These are phyloP conservation scores for Penicillium cinerascens DNA, from an alignment of 495 filamentous ascomycete species.

Conservation along the genomic window DNA sequence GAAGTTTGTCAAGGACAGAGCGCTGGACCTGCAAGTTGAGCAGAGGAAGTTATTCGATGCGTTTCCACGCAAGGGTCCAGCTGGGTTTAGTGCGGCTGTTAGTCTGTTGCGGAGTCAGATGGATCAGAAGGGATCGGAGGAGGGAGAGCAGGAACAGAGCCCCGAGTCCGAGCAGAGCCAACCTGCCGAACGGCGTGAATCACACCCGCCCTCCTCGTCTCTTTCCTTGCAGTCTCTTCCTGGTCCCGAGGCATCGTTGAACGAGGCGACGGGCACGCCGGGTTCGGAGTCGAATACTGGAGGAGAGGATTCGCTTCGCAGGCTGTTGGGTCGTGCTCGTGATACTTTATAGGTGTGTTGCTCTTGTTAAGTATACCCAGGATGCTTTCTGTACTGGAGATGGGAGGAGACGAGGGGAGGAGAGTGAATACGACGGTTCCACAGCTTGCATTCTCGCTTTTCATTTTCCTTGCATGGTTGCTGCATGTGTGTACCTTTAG, in stretches of 20 bases:
- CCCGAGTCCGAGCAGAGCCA: not conserved
- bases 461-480: no score
- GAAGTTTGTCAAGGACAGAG: slow-evolving; percentile 35
- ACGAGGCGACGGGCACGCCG: slow-evolving; percentile 21
- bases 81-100: slow-evolving; percentile 18
- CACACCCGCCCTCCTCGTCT: slow-evolving; percentile 15
- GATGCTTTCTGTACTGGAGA: no score
- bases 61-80: slow-evolving; percentile 1
- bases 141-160: not conserved
- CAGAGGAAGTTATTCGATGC: slow-evolving; percentile 1
- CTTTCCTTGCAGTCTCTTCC: slow-evolving; percentile 15
- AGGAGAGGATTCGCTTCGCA: slow-evolving; percentile 20
- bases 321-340: slow-evolving; percentile 21
- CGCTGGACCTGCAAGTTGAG: slow-evolving; percentile 23
- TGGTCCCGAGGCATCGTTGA: slow-evolving; percentile 19
- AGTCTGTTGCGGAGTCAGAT: slow-evolving; percentile 22
- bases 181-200: not conserved
- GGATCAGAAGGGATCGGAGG: slow-evolving; percentile 11
- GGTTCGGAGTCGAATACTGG: slow-evolving; percentile 9
- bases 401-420: no score
- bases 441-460: no score
- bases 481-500: no score
- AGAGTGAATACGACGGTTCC: no score
- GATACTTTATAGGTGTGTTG: slow-evolving; percentile 8
- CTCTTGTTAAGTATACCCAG: not conserved